Evolutionary conservation across 306 rosid genomes (phyloP).

Genomic region (Lathyrus aphaca): DNA sequence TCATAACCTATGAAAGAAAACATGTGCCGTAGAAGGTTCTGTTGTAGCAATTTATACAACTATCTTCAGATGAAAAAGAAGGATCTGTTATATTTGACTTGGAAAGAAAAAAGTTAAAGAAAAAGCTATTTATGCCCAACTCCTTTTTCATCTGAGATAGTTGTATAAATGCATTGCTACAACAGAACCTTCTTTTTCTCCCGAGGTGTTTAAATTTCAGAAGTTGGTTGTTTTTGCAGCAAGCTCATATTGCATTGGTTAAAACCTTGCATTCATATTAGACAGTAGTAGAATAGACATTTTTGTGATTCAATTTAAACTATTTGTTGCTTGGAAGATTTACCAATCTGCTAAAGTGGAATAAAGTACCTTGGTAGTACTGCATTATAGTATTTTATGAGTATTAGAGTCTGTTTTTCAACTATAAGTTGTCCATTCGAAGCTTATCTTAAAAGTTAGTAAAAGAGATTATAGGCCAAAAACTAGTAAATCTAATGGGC

Average conservation of each 20-base stretch:
- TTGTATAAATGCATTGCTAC: constrained; percentile 12
- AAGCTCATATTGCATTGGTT: constrained; percentile 2
- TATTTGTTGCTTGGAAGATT: constrained; percentile 15
- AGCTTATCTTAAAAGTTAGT: constrained; percentile 10
- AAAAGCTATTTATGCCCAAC: constrained; percentile 11
- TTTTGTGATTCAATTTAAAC: constrained; percentile 15
- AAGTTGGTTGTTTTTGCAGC: background rate
- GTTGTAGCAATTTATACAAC: constrained; percentile 23
- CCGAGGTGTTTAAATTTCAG: constrained; percentile 6
- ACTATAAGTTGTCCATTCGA: constrained; percentile 8
- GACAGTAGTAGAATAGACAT: constrained; percentile 4
- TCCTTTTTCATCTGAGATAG: background rate
- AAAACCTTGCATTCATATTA: background rate
- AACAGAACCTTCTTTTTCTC: background rate
- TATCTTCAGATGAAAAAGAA: constrained; percentile 7
- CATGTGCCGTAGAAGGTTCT: background rate
- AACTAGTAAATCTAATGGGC: background rate
- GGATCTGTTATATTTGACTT: constrained; percentile 23
- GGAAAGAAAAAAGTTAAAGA: constrained; percentile 15
- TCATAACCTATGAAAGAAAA: background rate
- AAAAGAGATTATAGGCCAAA: background rate
- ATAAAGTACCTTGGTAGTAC: too few relatives aligned
- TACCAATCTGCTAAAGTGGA: constrained; percentile 25
- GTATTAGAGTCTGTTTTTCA: constrained; percentile 1
- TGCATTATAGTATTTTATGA: too few relatives aligned